Evolutionary conservation across 1,139 yeast species (phyloP).

Genomic region (Taphrina deformans): DNA sequence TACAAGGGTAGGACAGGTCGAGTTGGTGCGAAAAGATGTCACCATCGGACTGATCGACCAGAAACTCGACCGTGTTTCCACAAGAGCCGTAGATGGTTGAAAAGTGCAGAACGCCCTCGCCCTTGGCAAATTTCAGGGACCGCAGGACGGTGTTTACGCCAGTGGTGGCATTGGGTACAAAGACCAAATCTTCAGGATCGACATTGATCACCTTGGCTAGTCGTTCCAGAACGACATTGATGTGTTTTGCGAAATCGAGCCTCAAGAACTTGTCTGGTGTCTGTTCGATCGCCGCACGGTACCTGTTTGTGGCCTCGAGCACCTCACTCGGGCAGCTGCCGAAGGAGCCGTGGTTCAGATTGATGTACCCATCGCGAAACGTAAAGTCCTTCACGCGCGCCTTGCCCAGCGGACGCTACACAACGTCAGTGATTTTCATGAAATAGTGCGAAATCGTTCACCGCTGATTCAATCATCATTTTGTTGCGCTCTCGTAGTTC

Average conservation of each 20-base stretch:
- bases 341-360: conserved; percentile 25
- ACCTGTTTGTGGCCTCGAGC: conserved; percentile 13
- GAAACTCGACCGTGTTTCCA: conserved; percentile 54
- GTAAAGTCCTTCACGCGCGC: conserved; percentile 11
- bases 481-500: too few relatives aligned
- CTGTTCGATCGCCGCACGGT: conserved; percentile 29
- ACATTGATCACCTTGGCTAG: conserved; percentile 51
- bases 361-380: conserved; percentile 19
- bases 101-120: conserved; percentile 58
- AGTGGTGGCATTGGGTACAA: conserved; percentile 61
- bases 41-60: conserved; percentile 51
- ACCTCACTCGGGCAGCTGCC: conserved; percentile 28
- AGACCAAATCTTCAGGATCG: conserved; percentile 51
- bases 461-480: too few relatives aligned
- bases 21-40: conserved; percentile 50
- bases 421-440: too few relatives aligned
- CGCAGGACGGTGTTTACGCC: conserved; percentile 63
- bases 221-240: conserved; percentile 42
- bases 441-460: too few relatives aligned
- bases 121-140: conserved; percentile 52
- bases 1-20: conserved; percentile 54
- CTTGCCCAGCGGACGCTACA: neutral
- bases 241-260: conserved; percentile 37
- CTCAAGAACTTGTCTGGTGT: conserved; percentile 36
- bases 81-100: conserved; percentile 63